phyloP scores from a whole-genome alignment of 2,329 filamentous ascomycete species.

The Beauveria sp. region DNA sequence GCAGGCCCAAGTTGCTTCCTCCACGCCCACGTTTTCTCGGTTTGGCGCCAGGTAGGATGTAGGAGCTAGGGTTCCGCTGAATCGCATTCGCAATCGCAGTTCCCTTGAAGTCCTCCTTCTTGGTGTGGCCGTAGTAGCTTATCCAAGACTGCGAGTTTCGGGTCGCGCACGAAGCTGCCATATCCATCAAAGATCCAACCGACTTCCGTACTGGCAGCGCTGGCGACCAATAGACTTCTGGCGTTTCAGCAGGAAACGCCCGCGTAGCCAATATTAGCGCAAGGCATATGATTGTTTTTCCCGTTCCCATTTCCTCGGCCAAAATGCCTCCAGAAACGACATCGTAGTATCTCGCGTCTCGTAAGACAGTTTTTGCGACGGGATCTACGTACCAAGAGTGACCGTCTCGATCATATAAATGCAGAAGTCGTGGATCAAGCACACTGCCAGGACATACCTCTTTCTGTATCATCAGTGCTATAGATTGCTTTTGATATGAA shows the following conservation, averaged over 20 bases:
- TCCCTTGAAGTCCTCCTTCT: slow-evolving; percentile 40
- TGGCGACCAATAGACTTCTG: slow-evolving; percentile 47
- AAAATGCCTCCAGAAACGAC: slow-evolving; percentile 67
- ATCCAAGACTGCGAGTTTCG: slow-evolving; percentile 65
- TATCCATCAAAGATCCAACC: slow-evolving; percentile 61
- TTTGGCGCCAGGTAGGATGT: slow-evolving; percentile 43
- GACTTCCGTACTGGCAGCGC: slow-evolving; percentile 31
- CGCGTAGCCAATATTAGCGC: slow-evolving; percentile 69
- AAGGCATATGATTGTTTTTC: slow-evolving; percentile 85
- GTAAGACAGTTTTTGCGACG: slow-evolving; percentile 52
- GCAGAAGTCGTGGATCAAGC: slow-evolving; percentile 66
- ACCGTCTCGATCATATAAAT: slow-evolving; percentile 52
- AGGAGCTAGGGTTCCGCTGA: slow-evolving; percentile 48
- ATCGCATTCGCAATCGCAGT: slow-evolving; percentile 49
- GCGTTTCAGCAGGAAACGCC: slow-evolving; percentile 57
- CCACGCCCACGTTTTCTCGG: slow-evolving; percentile 20
- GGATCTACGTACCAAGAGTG: slow-evolving; percentile 62
- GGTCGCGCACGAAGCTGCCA: slow-evolving; percentile 65
- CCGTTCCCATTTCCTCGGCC: slow-evolving; percentile 72
- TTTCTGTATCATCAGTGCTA: slow-evolving; percentile 75
- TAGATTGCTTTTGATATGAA: slow-evolving; percentile 71
- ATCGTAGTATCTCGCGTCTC: slow-evolving; percentile 66
- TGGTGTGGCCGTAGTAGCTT: slow-evolving; percentile 48
- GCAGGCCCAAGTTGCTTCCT: slow-evolving; percentile 17
- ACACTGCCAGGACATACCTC: slow-evolving; percentile 58